Conservation (phyloP, 768 basidiomycete genomes). For the Boletellus sp. region DNA sequence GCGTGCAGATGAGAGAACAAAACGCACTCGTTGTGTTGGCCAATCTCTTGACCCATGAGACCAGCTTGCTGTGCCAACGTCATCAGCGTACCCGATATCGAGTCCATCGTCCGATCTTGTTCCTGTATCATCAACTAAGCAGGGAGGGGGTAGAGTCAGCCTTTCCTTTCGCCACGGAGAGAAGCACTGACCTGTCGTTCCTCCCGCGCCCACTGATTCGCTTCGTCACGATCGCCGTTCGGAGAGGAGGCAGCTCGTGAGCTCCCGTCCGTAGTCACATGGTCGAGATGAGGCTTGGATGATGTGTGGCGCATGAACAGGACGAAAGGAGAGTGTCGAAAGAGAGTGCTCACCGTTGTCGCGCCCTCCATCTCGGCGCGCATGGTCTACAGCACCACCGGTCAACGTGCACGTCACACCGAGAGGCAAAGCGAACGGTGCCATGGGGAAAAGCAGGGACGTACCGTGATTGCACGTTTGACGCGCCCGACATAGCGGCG, state of each 20-base stretch:
- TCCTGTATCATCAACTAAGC: constrained; percentile 76
- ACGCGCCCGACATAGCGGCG: constrained; percentile 75
- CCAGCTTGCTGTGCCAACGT: constrained; percentile 89
- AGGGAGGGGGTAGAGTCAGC: not conserved
- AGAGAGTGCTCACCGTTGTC: constrained; percentile 11
- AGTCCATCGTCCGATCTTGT: constrained; percentile 87
- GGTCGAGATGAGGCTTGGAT: constrained; percentile 10
- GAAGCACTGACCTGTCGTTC: constrained; percentile 93
- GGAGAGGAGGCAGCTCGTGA: constrained; percentile 16
- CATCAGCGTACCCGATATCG: constrained; percentile 80
- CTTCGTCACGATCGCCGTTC: constrained; percentile 51
- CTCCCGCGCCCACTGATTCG: constrained; percentile 77
- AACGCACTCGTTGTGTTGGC: constrained; percentile 84
- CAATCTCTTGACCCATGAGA: constrained; percentile 90
- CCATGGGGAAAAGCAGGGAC: constrained; percentile 29
- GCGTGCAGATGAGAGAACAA: constrained; percentile 7
- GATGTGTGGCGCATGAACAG: not conserved
- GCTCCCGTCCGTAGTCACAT: constrained; percentile 16
- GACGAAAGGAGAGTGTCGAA: not conserved
- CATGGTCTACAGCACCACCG: constrained; percentile 61
- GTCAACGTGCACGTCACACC: constrained; percentile 5
- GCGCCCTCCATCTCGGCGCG: constrained; percentile 51
- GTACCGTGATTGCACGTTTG: constrained; percentile 74
- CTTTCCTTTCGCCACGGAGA: too few species aligned
- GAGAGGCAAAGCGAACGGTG: too few species aligned